Evolutionary conservation across 2,329 filamentous ascomycete species (phyloP).

Genomic region (Botrytis fabae): DNA sequence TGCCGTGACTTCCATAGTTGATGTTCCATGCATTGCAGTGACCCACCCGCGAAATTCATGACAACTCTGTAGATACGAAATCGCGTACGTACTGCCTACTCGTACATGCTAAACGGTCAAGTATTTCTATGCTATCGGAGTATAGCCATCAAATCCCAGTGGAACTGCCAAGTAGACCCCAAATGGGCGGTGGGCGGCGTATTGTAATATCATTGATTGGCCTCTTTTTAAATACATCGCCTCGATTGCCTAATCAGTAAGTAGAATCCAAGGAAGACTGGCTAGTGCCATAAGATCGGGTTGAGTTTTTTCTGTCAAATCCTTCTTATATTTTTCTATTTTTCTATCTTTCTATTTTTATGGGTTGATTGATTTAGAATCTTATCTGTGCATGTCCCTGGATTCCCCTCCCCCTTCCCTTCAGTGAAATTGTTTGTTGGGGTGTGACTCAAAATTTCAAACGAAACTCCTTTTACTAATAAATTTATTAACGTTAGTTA

Average conservation of each 20-base stretch:
- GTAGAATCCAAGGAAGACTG: not conserved
- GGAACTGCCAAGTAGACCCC: not conserved
- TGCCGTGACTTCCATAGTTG: slow-evolving; percentile 12
- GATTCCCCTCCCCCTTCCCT: not conserved
- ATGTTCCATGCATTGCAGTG: slow-evolving; percentile 6
- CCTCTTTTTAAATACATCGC: not conserved
- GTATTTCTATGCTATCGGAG: not conserved
- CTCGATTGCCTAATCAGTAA: not conserved
- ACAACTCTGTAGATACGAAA: not conserved
- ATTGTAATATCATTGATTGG: not conserved
- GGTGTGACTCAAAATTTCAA: slow-evolving; percentile 12
- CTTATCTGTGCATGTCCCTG: not conserved
- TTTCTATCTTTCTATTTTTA: accelerated
- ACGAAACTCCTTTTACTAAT: not conserved
- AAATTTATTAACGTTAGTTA: not conserved
- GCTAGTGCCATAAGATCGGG: slow-evolving; percentile 6
- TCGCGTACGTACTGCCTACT: not conserved
- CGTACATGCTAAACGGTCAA: not conserved
- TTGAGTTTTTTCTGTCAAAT: slow-evolving; percentile 6
- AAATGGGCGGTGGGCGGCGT: not conserved
- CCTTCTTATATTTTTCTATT: not conserved
- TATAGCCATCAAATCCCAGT: not conserved
- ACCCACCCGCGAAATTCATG: not conserved
- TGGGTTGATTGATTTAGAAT: not conserved
- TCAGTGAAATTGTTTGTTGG: slow-evolving; percentile 3